Evolutionary conservation across 257 asterid genomes (phyloP).

Genomic region (Scutellaria baicalensis): DNA sequence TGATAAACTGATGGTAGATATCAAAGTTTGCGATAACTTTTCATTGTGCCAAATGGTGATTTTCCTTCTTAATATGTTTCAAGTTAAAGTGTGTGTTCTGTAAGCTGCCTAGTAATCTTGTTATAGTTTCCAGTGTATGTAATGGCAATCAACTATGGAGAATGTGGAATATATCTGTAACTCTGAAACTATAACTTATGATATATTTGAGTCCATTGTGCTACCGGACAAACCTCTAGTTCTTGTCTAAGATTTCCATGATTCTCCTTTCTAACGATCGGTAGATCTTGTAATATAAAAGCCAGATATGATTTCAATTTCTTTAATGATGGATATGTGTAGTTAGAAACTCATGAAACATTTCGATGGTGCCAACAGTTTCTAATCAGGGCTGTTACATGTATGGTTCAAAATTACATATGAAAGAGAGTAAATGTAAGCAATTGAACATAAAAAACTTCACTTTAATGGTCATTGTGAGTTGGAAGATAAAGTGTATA

Average conservation of each 20-base stretch:
- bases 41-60: conserved; percentile 15
- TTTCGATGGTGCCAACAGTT: no score
- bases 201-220: not conserved
- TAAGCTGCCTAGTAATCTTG: conserved; percentile 23
- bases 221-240: no score
- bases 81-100: conserved; percentile 19
- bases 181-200: conserved; percentile 5
- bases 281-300: no score
- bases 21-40: conserved; percentile 10
- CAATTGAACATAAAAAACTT: not conserved
- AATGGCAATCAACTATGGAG: conserved; percentile 5
- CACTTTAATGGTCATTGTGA: not conserved
- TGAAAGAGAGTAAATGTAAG: no score
- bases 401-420: no score
- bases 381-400: no score
- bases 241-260: no score
- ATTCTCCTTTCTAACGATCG: no score
- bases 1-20: conserved; percentile 17
- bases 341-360: no score
- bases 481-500: not conserved
- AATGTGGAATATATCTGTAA: conserved; percentile 3
- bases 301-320: not conserved
- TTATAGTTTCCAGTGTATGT: conserved; percentile 17
- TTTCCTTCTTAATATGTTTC: conserved; percentile 15
- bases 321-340: not conserved